phyloP scores from a whole-genome alignment of 2,329 filamentous ascomycete species.

The Aspergillus puulaauensis region DNA sequence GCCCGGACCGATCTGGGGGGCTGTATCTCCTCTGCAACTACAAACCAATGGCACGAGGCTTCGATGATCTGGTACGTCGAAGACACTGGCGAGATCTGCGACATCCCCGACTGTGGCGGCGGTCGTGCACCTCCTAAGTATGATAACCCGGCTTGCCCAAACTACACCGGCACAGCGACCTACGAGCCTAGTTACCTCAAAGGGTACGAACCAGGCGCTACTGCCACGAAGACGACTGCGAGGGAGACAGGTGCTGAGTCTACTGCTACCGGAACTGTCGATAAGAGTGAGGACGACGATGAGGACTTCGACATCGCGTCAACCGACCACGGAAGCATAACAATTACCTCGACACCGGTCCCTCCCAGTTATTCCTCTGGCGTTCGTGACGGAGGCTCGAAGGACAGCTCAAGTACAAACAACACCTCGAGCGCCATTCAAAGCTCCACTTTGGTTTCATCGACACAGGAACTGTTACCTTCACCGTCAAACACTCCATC shows the following conservation, averaged over 20 bases:
- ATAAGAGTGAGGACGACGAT: neutral
- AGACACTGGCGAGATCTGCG: conserved; percentile 64
- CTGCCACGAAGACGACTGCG: neutral
- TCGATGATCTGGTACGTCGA: conserved; percentile 57
- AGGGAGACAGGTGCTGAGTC: neutral
- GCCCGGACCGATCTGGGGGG: conserved; percentile 27
- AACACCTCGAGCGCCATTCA: neutral
- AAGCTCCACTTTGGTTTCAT: neutral
- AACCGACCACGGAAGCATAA: neutral
- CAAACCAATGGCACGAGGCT: conserved; percentile 26
- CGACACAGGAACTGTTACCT: too few relatives aligned
- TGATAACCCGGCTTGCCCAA: conserved; percentile 59
- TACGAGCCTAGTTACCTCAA: conserved; percentile 6
- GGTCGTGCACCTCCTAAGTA: conserved; percentile 65
- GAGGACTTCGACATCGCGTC: neutral
- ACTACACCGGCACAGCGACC: conserved; percentile 24
- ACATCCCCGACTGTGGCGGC: conserved; percentile 65
- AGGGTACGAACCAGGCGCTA: neutral
- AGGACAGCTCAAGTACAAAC: neutral
- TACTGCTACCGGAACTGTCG: neutral
- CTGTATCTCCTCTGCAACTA: conserved; percentile 26
- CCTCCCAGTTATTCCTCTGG: neutral
- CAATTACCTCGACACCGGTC: neutral
- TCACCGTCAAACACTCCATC: neutral
- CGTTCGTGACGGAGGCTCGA: neutral